Evolutionary conservation across 371 early-diverging fungal species (phyloP), one percentile per base, ranked within the genome.

Genomic region (Mortierella sp.): DNA sequence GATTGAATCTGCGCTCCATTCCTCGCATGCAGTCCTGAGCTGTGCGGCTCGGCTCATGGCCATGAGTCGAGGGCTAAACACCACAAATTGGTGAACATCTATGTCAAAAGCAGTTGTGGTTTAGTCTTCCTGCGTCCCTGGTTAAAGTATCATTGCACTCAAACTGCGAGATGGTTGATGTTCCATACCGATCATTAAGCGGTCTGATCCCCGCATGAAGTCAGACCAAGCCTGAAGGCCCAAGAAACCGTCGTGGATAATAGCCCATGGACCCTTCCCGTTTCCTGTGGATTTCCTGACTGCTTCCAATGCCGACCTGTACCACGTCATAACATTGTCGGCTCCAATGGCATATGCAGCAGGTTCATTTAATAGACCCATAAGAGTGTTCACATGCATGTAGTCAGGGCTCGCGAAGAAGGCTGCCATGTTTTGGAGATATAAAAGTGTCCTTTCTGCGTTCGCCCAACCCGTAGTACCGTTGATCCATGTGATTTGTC

Each of bases 361-460:
- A 13, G 84, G 84, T 48, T 82, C 82, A 49, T 83, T 83, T 31
- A 90, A 45, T 2, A 88, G 81, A 26, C 87, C 86, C 82, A 86
- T 81, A 26, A 86, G 31, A 7, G 90, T 82, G 0, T 78, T 81
- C 0, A 86, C 88, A 67, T 84, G 80, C 2, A 69, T 13, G 71
- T 82, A 87, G 24, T 79, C 80, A 1, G 84, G 85, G 19, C 27
- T 27, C 13, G 61, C 45, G 52, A 81, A 78, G 65, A 70, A 78
- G 7, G 45, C 58, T 1, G 64, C 47, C 58, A 78, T 46, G 13
- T 65, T 41, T n/a, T 48, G 52, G 2, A 81, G 43, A 42, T 70
- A 64, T 0, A 31, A 38, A 10, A 64, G 24, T 2, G 79, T 73
- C 19, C 81, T 55, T n/a, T 68, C 53, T 2, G 73, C 80, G 39